Conservation (phyloP, 108 stramenopile genomes). For the Discostella stelligeroides region DNA sequence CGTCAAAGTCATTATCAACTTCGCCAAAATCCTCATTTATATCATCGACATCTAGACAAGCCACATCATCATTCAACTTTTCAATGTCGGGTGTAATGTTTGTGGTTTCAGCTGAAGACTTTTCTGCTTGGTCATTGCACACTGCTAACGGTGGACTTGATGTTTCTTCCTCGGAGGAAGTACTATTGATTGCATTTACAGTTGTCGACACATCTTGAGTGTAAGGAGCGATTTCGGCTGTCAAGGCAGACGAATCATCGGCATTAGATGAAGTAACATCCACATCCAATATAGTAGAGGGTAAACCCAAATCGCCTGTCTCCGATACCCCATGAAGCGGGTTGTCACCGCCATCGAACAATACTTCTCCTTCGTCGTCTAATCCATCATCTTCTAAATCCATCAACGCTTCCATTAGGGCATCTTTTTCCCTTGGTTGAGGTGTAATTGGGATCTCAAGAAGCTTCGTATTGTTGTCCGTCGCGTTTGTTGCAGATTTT, state of each 20-base stretch:
- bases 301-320: background rate
- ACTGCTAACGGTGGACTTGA: background rate
- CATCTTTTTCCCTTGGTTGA: slow-evolving; percentile 40
- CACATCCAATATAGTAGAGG: background rate
- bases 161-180: background rate
- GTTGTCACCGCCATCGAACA: slow-evolving; percentile 12
- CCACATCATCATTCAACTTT: slow-evolving; percentile 55
- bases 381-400: slow-evolving; percentile 69
- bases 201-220: background rate
- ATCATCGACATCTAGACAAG: slow-evolving; percentile 51
- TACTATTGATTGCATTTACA: no score
- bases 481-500: background rate
- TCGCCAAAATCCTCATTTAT: slow-evolving; percentile 50
- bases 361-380: slow-evolving; percentile 44
- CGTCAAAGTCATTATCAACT: slow-evolving; percentile 55
- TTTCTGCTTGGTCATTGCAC: background rate
- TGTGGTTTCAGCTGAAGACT: slow-evolving; percentile 3
- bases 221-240: background rate
- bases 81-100: slow-evolving; percentile 12
- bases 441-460: slow-evolving; percentile 36
- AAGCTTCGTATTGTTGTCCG: background rate
- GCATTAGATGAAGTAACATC: background rate
- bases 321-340: background rate
- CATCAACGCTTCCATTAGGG: slow-evolving; percentile 68
- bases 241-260: background rate